These are phyloP conservation scores for Ramaria rubella DNA, from an alignment of 768 basidiomycete species.

Conservation along the genomic window DNA sequence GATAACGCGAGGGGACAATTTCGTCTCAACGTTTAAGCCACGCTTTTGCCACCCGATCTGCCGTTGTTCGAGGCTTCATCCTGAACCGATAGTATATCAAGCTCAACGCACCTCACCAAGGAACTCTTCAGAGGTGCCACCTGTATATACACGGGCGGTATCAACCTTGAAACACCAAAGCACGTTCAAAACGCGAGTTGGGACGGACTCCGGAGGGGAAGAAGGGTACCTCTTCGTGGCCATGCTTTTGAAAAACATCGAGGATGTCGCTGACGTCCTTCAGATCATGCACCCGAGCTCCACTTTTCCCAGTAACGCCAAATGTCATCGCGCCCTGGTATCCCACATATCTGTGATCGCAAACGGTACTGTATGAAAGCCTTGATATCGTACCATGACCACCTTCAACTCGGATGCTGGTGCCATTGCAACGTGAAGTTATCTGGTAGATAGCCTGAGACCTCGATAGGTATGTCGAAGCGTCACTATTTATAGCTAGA, in stretches of 20 bases:
- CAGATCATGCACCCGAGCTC: slow-evolving; percentile 21
- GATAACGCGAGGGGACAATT: slow-evolving; percentile 40
- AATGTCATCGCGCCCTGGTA: slow-evolving; percentile 17
- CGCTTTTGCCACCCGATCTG: slow-evolving; percentile 42
- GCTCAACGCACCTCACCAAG: slow-evolving; percentile 37
- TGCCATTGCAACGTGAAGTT: too few species aligned
- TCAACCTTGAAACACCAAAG: slow-evolving; percentile 19
- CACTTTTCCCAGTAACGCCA: slow-evolving; percentile 19
- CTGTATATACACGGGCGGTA: slow-evolving; percentile 21
- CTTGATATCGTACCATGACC: slow-evolving; percentile 37
- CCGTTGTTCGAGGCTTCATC: neutral
- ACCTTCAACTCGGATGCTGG: slow-evolving; percentile 39
- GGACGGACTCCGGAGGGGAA: neutral
- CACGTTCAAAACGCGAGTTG: neutral
- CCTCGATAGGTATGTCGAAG: too few species aligned
- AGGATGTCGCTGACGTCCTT: slow-evolving; percentile 18
- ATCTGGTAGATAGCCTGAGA: too few species aligned
- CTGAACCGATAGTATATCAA: neutral
- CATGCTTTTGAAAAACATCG: slow-evolving; percentile 26
- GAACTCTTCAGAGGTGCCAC: slow-evolving; percentile 29
- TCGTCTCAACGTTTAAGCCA: slow-evolving; percentile 53
- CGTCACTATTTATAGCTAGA: too few species aligned
- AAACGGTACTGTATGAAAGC: too few species aligned
- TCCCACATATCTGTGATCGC: neutral
- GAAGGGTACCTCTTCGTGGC: slow-evolving; percentile 27